phyloP scores from a whole-genome alignment of 1,284 basidiomycete genomes.

The Cerrena zonata region DNA sequence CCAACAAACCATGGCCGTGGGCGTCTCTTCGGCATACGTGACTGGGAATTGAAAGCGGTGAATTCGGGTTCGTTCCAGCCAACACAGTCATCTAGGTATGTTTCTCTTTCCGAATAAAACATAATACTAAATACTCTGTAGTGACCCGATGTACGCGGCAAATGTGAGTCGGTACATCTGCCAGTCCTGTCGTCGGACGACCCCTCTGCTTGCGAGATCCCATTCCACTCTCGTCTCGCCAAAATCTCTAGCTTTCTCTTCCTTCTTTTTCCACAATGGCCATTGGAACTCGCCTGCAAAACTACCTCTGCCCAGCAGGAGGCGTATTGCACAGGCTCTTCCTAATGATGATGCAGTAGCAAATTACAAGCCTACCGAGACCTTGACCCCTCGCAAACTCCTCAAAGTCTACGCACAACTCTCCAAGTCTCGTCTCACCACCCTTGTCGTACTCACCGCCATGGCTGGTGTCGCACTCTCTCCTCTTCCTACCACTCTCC shows the following conservation, averaged over 20 bases:
- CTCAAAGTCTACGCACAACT: constrained; percentile 75
- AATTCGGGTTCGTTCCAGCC: no score
- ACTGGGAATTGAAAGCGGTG: no score
- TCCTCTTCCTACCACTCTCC: constrained; percentile 76
- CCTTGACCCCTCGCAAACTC: constrained; percentile 51
- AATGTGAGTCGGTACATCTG: constrained; percentile 1
- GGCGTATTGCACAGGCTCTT: constrained; percentile 7
- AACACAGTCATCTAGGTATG: no score
- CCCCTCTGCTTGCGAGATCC: constrained; percentile 11
- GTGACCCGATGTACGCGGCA: constrained; percentile 1
- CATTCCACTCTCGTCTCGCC: constrained; percentile 19
- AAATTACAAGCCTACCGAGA: constrained; percentile 22
- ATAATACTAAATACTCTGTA: no score
- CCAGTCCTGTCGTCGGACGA: constrained; percentile 1
- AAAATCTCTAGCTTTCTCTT: constrained; percentile 35
- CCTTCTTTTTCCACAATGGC: constrained; percentile 57
- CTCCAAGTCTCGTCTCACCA: constrained; percentile 82
- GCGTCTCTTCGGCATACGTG: no score
- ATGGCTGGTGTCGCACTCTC: constrained; percentile 93
- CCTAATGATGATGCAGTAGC: constrained; percentile 2
- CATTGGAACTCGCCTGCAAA: constrained; percentile 30
- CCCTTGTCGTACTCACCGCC: constrained; percentile 85
- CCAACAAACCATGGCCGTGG: no score
- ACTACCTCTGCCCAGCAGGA: neutral
- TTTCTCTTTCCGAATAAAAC: no score